These are phyloP conservation scores for Paracoccidioides brasiliensis DNA, from an alignment of 2,329 filamentous ascomycete species.

Conservation along the genomic window DNA sequence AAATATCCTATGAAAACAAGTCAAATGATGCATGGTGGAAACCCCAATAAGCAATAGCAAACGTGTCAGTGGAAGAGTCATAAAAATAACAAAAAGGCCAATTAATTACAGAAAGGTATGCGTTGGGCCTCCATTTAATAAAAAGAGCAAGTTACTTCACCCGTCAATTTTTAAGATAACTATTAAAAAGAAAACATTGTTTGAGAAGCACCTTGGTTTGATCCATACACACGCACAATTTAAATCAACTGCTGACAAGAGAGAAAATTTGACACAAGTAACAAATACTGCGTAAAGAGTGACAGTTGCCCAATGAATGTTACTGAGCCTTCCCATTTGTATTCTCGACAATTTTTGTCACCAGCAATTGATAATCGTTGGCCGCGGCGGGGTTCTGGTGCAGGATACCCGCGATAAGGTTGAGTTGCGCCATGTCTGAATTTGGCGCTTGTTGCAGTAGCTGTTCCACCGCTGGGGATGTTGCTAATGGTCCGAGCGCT, in stretches of 20 bases:
- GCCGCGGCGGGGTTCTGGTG: conserved; percentile 52
- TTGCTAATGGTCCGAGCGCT: conserved; percentile 50
- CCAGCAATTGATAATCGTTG: conserved; percentile 40
- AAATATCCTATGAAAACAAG: too few relatives aligned
- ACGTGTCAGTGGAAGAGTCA: too few relatives aligned
- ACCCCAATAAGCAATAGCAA: too few relatives aligned
- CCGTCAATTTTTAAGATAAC: neutral
- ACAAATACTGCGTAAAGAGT: too few relatives aligned
- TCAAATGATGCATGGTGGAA: too few relatives aligned
- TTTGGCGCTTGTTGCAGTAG: conserved; percentile 55
- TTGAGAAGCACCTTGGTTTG: too few relatives aligned
- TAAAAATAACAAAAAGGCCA: too few relatives aligned
- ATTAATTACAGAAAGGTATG: too few relatives aligned
- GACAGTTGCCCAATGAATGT: neutral
- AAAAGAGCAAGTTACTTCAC: neutral
- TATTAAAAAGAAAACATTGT: neutral
- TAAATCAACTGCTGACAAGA: neutral
- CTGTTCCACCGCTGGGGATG: conserved; percentile 54
- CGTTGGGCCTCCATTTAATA: too few relatives aligned
- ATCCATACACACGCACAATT: too few relatives aligned
- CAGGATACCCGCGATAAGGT: conserved; percentile 56
- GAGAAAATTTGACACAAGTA: neutral
- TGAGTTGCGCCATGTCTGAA: conserved; percentile 60
- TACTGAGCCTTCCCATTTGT: conserved; percentile 20
- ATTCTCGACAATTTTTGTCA: conserved; percentile 27